Evolutionary conservation across 2,329 filamentous ascomycete species (phyloP).

Genomic region (Chalara sp.): DNA sequence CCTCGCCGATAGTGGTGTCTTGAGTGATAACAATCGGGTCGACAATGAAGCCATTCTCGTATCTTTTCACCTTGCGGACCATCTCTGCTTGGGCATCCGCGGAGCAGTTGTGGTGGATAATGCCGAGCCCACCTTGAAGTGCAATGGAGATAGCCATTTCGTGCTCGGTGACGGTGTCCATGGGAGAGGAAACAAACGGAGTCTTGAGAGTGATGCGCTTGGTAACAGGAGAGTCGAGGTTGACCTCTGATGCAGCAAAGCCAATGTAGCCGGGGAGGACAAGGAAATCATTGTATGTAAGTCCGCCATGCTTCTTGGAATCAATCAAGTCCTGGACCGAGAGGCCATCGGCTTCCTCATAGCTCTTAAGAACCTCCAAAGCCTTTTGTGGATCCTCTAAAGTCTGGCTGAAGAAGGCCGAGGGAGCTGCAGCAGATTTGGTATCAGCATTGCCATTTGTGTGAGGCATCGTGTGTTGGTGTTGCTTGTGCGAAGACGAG

Average conservation of each 20-base stretch:
- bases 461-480: constrained; percentile 56
- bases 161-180: constrained; percentile 99
- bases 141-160: constrained; percentile 99
- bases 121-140: constrained; percentile 78
- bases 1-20: constrained; percentile 82
- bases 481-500: too few relatives aligned
- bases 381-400: constrained; percentile 66
- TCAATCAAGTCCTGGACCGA: constrained; percentile 82
- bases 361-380: constrained; percentile 74
- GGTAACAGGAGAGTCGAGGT: constrained; percentile 84
- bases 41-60: constrained; percentile 97
- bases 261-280: constrained; percentile 96
- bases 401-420: constrained; percentile 41
- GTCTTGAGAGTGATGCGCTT: constrained; percentile 96
- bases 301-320: constrained; percentile 82
- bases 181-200: constrained; percentile 93
- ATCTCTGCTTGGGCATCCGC: constrained; percentile 95
- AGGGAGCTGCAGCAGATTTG: constrained; percentile 31
- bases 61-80: constrained; percentile 98
- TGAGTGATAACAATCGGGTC: constrained; percentile 90
- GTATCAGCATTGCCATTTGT: constrained; percentile 54
- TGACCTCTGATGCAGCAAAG: constrained; percentile 86
- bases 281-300: constrained; percentile 99
- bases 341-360: constrained; percentile 76
- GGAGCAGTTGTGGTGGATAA: constrained; percentile 99